Conservation (phyloP, 78 protist genomes). For the Dictyostelium brefeldianum region DNA sequence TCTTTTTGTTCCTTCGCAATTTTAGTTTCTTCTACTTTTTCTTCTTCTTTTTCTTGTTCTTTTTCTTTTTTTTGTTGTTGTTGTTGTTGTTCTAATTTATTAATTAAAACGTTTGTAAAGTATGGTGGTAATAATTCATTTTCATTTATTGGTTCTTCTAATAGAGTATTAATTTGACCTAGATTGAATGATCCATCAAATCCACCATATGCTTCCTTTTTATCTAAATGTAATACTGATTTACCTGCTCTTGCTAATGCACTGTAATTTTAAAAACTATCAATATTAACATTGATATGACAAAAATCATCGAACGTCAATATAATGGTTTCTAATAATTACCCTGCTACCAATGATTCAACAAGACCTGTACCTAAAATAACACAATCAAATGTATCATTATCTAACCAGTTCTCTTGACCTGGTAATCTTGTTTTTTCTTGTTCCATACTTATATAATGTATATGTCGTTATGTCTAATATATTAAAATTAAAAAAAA, state of each 20-base stretch:
- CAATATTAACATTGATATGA: not conserved
- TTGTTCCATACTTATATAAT: not conserved
- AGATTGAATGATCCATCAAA: slow-evolving; percentile 58
- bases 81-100: not conserved
- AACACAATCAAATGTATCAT: slow-evolving; percentile 28
- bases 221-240: slow-evolving; percentile 84
- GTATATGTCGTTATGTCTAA: not conserved
- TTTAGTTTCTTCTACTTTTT: not conserved
- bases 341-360: slow-evolving; percentile 68
- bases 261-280: not conserved
- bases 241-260: slow-evolving; percentile 81
- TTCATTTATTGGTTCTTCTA: slow-evolving; percentile 19
- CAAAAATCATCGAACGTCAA: too few relatives aligned
- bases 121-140: not conserved
- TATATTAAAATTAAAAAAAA: not conserved
- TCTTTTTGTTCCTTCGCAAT: not conserved
- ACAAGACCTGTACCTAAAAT: slow-evolving; percentile 60
- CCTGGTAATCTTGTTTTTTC: not conserved
- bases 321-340: too few relatives aligned
- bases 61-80: not conserved
- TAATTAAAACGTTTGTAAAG: slow-evolving; percentile 11
- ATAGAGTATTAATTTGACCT: not conserved
- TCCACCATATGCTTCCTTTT: slow-evolving; percentile 80
- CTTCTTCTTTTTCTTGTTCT: not conserved
- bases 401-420: slow-evolving; percentile 19